Evolutionary conservation across 768 basidiomycete genomes (phyloP), one percentile per base, ranked within the genome.

Genomic region (Suillus sp.): DNA sequence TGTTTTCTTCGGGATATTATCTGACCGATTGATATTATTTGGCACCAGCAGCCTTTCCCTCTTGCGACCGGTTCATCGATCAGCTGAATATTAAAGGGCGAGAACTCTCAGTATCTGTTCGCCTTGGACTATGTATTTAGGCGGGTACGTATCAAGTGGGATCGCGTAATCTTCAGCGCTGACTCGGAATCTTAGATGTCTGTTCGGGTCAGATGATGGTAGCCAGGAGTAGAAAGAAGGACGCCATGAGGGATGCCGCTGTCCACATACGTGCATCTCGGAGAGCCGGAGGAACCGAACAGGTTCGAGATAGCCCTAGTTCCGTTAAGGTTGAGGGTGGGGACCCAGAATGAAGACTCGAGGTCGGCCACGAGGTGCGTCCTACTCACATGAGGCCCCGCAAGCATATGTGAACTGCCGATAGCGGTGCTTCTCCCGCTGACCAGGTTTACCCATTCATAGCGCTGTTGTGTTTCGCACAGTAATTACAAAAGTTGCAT

Each of bases 261-360:
- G 83, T 91, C 37, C 82, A 84, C 86, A 1, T 80, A 74, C 48
- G 91, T 92, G 16, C 80, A 84, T 55, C 78, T 92, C 43, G 91
- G 91, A 6, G 80, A 82, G 67, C 82, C 90, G 3, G 79, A 80
- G 38, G 83, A 80, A 27, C 73, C 82, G 55, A 78, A 78, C n/a
- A 89, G 91, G 1, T 88, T 88, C 59, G 91, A 86, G 2, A 72
- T 92, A 27, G 83, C 81, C 4, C 89, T 91, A 13, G 86, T 89
- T 66, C 51, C 30, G 51, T 92, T 65, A 84, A 84, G 64, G 88
- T 91, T 0, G 85, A 87, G 64, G 89, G 88, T 20, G 80, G 88
- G 3, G 84, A 87, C 14, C 13, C 22, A 22, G 45, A 86, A 91
- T 61, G 85, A 80, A 45, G 77, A 86, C 22, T 47, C 22, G 14